Percentiles rank a stretch among this genome's conserved stretches.
These are phyloP conservation scores for Phytophthora parvispora DNA, from an alignment of 352 stramenopile genomes.

Conservation along the genomic window DNA sequence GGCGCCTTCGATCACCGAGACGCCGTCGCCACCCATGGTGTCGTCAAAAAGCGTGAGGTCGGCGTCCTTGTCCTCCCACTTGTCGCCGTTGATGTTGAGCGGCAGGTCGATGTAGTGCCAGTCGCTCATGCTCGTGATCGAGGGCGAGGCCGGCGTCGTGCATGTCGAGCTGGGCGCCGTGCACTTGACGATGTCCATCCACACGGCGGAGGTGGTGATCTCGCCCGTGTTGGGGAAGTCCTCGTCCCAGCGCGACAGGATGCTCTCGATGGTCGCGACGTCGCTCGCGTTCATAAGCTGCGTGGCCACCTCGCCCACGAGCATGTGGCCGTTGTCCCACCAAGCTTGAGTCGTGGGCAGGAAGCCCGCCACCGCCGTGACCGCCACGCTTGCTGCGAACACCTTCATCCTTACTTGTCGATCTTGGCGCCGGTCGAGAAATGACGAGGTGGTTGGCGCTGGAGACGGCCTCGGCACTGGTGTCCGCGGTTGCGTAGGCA, in stretches of 20 bases:
- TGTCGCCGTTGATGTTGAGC: constrained; percentile 56
- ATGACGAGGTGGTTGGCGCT: constrained; percentile 10
- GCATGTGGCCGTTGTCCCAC: constrained; percentile 81
- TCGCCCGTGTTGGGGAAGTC: constrained; percentile 71
- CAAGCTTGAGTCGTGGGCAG: constrained; percentile 41
- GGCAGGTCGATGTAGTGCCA: constrained; percentile 85
- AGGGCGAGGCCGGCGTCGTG: constrained; percentile 43
- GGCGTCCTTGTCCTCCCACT: constrained; percentile 43
- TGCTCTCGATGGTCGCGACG: constrained; percentile 56
- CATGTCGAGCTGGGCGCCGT: constrained; percentile 46
- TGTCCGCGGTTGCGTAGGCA: constrained; percentile 17
- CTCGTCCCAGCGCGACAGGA: constrained; percentile 54
- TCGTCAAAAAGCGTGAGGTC: constrained; percentile 64
- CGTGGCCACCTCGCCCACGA: constrained; percentile 60
- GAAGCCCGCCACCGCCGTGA: constrained; percentile 18
- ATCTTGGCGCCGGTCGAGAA: constrained; percentile 15
- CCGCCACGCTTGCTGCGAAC: constrained; percentile 18
- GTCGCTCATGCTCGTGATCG: constrained; percentile 57
- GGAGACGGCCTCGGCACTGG: neutral
- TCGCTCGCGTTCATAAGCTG: constrained; percentile 59
- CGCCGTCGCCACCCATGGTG: constrained; percentile 55
- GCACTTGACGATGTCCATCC: constrained; percentile 75
- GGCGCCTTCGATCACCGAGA: constrained; percentile 53
- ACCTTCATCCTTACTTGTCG: constrained; percentile 45
- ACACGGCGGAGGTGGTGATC: constrained; percentile 58